Evolutionary conservation across 176 grass and related monocot genomes (phyloP), one percentile per base, ranked within the genome.

Genomic region (Secale cereale): DNA sequence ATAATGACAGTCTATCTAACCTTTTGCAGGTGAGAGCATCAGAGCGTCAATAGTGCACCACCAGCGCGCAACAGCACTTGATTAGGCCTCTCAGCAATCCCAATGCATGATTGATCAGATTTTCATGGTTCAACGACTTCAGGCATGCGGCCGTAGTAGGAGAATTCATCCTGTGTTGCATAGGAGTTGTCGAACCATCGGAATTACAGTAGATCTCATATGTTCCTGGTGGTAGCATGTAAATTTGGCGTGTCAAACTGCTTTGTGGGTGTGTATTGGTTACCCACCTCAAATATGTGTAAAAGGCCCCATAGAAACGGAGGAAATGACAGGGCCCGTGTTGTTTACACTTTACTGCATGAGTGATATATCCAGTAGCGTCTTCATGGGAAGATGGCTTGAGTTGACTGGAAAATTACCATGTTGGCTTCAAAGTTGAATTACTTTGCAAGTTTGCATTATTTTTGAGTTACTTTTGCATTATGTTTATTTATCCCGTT

Each of bases 11-110:
- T 84, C 63, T 76, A 31, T 31, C 5, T 62, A 43, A 60, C 16
- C 16, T 29, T 19, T 81, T 81, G 77, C 78, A 91, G 89, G 89
- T 88, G 85, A 91, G 74, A 57, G 10, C 37, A 56, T 63, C 41
- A 46, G 33, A 39, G 35, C 28, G 0, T 30, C 41, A 67, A 25
- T 46, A 67, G 61, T 17, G 43, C 61, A 64, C 28, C 62, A n/a
- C 63, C 78, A 70, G 77, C 62, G 77, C 70, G 70, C 50, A 82
- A 17, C 13, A 29, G 22, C 29, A 4, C 7, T 72, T 14, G 28
- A 30, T 63, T 50, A 82, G 62, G 63, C 80, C 39, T 83, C 45
- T 40, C n/a, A 77, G 54, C 78, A 30, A 74, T 83, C 2, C 20
- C 39, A 37, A 32, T 22, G 28, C 77, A 80, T 80, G 36, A 64